Conservation (phyloP, 2,329 filamentous ascomycete genomes). For the Leptographium flavum region DNA sequence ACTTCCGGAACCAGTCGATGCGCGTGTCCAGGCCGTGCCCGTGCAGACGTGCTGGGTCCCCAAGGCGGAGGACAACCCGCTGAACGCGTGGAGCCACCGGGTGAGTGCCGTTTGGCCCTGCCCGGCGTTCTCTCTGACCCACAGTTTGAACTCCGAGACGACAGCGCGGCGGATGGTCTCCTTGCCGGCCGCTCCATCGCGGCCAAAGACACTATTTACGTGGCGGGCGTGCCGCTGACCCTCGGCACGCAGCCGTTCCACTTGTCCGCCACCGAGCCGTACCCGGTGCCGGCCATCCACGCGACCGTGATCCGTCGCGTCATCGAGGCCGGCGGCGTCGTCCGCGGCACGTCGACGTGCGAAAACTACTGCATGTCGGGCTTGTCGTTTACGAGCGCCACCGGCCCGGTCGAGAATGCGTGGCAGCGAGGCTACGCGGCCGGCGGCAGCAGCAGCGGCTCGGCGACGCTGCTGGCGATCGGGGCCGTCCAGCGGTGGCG, state of each 20-base stretch:
- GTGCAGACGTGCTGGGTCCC: slow-evolving; percentile 13
- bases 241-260: slow-evolving; percentile 29
- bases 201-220: slow-evolving; percentile 62
- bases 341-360: slow-evolving; percentile 63
- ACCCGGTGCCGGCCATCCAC: slow-evolving; percentile 54
- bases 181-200: slow-evolving; percentile 60
- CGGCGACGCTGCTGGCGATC: slow-evolving; percentile 28
- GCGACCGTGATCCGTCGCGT: slow-evolving; percentile 17
- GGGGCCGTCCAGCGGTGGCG: slow-evolving; percentile 6
- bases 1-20: slow-evolving; percentile 15
- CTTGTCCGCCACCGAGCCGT: slow-evolving; percentile 26
- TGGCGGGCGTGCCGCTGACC: slow-evolving; percentile 49
- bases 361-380: slow-evolving; percentile 47
- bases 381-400: slow-evolving; percentile 49
- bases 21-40: slow-evolving; percentile 8
- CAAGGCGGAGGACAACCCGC: slow-evolving; percentile 15
- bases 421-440: slow-evolving; percentile 60
- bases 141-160: slow-evolving; percentile 15
- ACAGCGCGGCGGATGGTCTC: slow-evolving; percentile 23
- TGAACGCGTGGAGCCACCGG: slow-evolving; percentile 21
- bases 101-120: background rate
- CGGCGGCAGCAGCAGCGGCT: slow-evolving; percentile 62
- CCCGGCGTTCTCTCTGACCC: background rate
- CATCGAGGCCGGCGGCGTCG: slow-evolving; percentile 50
- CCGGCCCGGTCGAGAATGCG: slow-evolving; percentile 59